Base-by-base conservation (phyloP, 768 basidiomycete genomes). In the Imleria badia region DNA sequence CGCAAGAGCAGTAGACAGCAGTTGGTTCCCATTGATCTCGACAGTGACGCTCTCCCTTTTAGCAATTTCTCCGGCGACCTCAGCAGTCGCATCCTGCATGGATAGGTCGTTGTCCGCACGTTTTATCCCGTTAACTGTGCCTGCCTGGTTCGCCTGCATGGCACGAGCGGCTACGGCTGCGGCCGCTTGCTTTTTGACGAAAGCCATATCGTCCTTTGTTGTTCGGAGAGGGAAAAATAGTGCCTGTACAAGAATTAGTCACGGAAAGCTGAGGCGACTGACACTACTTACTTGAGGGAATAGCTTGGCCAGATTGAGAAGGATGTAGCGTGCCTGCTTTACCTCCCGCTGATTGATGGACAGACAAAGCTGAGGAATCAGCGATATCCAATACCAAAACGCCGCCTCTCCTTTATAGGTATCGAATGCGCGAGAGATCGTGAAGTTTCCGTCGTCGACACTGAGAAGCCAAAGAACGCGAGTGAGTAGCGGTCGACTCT, bases 381-480 rank as follows among this genome's bases (percentile, higher is more conserved):
- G 76, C 1, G 96, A 91, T 62, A 99, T 95, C 97, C 97, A 99
- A 71, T 93, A 98, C 97, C 97, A 99, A 60, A 89, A 90, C 13
- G 94, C 94, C 4, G 91, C 85, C 65, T 98, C 96, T 55, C 96
- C 96, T 68, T 95, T 96, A 74, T 97, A 97, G 22, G 86, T 88
- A 66, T 98, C 94, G 62, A 97, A 97, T 1, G 89, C 87, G 41
- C 86, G 81, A 22, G 88, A 86, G 51, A 91, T 85, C 2, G 83
- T 83, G 55, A 85, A 78, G 22, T 76, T 72, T 15, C 71, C 76
- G 56, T 99, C 96, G 66, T 99, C 97, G 17, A 98, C 78, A 65
- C 92, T 94, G 36, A 99, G 80, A 11, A 99, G 76, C 97, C 97
- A 99, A n/a, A 98, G 77, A 8, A 98, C 87, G 6, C 97, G 87